Evolutionary conservation across 768 basidiomycete genomes (phyloP).

Genomic region (Mrakia blollopis): DNA sequence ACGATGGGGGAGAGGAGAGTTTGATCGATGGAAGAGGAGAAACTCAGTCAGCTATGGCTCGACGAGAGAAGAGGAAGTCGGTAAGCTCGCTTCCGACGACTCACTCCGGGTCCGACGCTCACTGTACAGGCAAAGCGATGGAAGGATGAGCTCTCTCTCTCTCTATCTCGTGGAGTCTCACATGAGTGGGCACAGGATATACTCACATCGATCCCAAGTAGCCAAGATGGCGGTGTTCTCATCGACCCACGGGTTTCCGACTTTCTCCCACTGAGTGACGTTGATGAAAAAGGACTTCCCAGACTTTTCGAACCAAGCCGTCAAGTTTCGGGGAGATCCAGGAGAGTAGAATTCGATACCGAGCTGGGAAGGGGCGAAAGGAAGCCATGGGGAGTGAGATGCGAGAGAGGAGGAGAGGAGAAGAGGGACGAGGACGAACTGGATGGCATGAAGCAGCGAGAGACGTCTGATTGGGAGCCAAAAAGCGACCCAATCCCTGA

Average conservation of each 20-base stretch:
- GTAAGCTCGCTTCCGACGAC: not conserved
- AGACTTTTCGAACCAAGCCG: not conserved
- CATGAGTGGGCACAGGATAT: not conserved
- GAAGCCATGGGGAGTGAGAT: not conserved
- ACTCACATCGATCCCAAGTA: conserved; percentile 8
- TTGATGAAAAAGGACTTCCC: not conserved
- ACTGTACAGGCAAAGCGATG: not conserved
- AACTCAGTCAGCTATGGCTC: not conserved
- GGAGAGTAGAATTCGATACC: not conserved
- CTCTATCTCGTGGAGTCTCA: not conserved
- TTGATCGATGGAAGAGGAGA: not conserved
- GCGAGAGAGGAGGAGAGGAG: not conserved
- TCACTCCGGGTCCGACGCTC: conserved; percentile 7
- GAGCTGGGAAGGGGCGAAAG: not conserved
- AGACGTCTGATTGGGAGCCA: not conserved
- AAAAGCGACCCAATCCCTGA: not conserved
- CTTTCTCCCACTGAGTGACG: not conserved
- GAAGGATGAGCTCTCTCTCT: not conserved
- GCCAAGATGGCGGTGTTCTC: not conserved
- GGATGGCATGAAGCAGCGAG: not conserved
- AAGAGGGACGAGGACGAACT: not conserved
- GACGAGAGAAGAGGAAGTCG: too few relatives aligned
- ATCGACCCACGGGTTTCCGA: not conserved
- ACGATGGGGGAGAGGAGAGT: not conserved
- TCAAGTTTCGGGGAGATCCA: not conserved